Evolutionary conservation across 768 basidiomycete species (phyloP), one percentile per base, ranked within the genome.

Genomic region (Suillus luteus): DNA sequence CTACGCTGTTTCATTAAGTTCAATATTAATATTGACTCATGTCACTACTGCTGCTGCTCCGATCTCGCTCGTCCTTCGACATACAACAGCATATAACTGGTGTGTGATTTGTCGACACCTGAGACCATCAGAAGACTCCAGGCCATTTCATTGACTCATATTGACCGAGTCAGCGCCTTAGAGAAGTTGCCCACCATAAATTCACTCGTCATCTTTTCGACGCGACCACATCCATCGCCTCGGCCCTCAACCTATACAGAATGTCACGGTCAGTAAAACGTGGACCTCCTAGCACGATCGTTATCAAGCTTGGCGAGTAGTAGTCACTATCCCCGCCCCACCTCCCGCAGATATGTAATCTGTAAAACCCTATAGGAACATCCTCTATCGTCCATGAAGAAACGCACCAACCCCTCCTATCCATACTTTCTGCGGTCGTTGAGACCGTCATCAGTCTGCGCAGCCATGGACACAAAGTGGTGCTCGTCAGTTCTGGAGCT

Each of bases 331-430:
- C 44, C 49, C 35, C 55, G 33, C 59, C 60, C 37, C 44, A 61
- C 38, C 54, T 58, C 35, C 54, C 55, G 62, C 57, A 67, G 40
- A 58, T 58, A 17, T 58, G 40, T 58, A 44, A 55, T 55, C 59
- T 60, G 61, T 74, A 44, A 70, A 66, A 52, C 37, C 52, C 38
- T 63, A 48, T 49, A 66, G 96, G 97, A 62, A 95, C 95, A 1
- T 96, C 97, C 0, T 98, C 96, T 10, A 99, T 99, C 75, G 92
- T 99, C 9, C 93, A 96, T 76, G 93, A 97, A 75, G 88, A 85
- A 59, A 96, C 96, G 0, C 93, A 96, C 70, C 88, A 95, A 68
- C 95, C 96, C 0, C 82, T 97, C 24, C 83, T 99, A 1, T 93
- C 96, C 3, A 92, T 91, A 3, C 84, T 99, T 35, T 97, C 96